Conservation (phyloP, 805 yeast genomes). For the Schwanniomyces pseudopolymorphus region DNA sequence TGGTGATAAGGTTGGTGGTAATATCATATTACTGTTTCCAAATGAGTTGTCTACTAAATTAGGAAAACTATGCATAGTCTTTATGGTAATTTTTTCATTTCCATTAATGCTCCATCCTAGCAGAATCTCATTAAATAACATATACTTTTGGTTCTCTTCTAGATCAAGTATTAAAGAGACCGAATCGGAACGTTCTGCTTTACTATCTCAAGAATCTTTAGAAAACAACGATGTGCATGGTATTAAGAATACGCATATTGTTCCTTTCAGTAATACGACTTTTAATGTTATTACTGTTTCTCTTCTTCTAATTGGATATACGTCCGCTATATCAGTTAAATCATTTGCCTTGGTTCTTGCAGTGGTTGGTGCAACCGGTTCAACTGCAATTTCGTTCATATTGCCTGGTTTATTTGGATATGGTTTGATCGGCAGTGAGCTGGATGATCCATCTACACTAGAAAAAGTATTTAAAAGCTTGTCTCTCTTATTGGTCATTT, state of each 20-base stretch:
- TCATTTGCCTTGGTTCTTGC: slow-evolving; percentile 84
- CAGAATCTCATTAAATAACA: slow-evolving; percentile 75
- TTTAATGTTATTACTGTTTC: slow-evolving; percentile 28
- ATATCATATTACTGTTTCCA: slow-evolving; percentile 77
- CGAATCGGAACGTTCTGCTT: background rate
- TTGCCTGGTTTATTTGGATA: slow-evolving; percentile 87
- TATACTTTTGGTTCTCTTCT: slow-evolving; percentile 49
- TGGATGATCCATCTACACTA: slow-evolving; percentile 18
- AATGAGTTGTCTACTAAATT: slow-evolving; percentile 63
- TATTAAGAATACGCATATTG: slow-evolving; percentile 12
- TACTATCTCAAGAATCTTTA: background rate
- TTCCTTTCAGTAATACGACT: slow-evolving; percentile 26
- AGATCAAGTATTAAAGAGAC: slow-evolving; percentile 7
- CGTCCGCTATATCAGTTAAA: slow-evolving; percentile 61
- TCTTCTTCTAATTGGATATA: slow-evolving; percentile 53
- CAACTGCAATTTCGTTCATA: slow-evolving; percentile 87
- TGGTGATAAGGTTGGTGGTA: slow-evolving; percentile 78
- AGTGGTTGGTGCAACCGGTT: slow-evolving; percentile 90
- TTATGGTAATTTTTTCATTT: slow-evolving; percentile 78
- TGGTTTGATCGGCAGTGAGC: slow-evolving; percentile 58
- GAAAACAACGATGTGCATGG: background rate
- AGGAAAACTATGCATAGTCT: slow-evolving; percentile 78
- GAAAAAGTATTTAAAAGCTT: slow-evolving; percentile 39
- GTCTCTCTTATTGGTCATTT: slow-evolving; percentile 57
- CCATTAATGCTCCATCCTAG: slow-evolving; percentile 93